These are phyloP conservation scores for Russula virescens DNA, from an alignment of 768 basidiomycete genomes.

Conservation along the genomic window DNA sequence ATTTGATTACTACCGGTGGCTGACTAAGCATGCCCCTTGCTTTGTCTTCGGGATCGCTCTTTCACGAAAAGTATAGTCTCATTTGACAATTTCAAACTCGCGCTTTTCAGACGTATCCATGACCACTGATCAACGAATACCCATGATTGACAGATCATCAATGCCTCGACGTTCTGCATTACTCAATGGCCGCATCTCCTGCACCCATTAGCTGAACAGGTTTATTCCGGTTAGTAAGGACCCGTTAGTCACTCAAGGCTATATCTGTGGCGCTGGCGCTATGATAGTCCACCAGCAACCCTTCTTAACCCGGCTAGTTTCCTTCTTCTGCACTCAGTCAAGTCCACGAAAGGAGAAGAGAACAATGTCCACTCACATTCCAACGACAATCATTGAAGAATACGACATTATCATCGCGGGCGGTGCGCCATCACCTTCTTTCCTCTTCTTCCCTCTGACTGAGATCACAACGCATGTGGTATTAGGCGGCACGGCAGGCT, in stretches of 20 bases:
- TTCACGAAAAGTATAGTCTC: too few species aligned
- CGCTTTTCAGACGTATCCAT: too few species aligned
- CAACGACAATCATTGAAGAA: neutral
- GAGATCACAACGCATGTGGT: neutral
- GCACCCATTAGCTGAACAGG: neutral
- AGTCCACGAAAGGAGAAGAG: neutral
- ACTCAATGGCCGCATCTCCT: too few species aligned
- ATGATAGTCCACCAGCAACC: neutral
- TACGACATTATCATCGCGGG: constrained; percentile 55
- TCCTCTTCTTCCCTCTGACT: neutral
- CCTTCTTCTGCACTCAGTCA: neutral
- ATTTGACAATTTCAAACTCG: too few species aligned
- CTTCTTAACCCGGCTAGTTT: neutral
- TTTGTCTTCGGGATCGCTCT: neutral
- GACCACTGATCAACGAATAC: too few species aligned
- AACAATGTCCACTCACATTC: constrained; percentile 1
- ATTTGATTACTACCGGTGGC: neutral
- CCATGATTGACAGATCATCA: too few species aligned
- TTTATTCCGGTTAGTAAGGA: neutral
- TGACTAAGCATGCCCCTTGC: neutral
- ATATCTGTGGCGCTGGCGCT: neutral
- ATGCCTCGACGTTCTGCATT: too few species aligned
- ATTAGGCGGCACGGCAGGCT: constrained; percentile 47
- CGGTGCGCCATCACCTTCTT: constrained; percentile 33
- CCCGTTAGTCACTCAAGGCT: neutral